Evolutionary conservation across 805 yeast genomes (phyloP), one percentile per base, ranked within the genome.

Genomic region (Ogataea zsoltii): DNA sequence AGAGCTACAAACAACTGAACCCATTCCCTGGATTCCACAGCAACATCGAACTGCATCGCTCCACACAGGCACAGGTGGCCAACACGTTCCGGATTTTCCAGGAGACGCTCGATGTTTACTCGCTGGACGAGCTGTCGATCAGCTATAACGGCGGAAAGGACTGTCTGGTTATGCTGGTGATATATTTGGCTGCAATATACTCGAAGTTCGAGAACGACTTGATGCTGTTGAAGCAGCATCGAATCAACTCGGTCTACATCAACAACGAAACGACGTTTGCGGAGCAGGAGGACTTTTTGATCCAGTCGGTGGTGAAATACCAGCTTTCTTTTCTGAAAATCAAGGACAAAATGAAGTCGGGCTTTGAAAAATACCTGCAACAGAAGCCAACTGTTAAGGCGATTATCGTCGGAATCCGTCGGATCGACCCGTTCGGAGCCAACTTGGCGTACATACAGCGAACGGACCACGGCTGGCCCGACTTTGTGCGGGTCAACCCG

Each of bases 131-230:
- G 46, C 66, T 87, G 3, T 85, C 97, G 0, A 72, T 94, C 12
- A 86, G 96, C 2, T 94, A 85, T 65, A 94, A 94, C 62, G 99
- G 99, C 10, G 99, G 99, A 1, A 94, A 94, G 61, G 99, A 94
- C 67, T 94, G 98, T 58, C 77, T 91, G 38, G 97, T 91, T 26
- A 81, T 92, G 85, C 74, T 94, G 44, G 70, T 89, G 13, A 60
- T 94, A 4, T 80, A 88, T 43, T 67, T 91, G 41, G 83, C 94
- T 1, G 79, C 78, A 34, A 54, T 66, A 12, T 62, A 63, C 38
- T 51, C 50, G 29, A 55, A 44, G 33, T 54, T 34, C 41, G 59
- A 49, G 33, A 39, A 41, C 35, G 39, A 55, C 31, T 25, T 50
- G 17, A 41, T 50, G 2, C 48, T 53, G 18, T 33, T 49, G 15